phyloP scores from a whole-genome alignment of 2,329 filamentous ascomycete genomes.

The Xylaria sp. region DNA sequence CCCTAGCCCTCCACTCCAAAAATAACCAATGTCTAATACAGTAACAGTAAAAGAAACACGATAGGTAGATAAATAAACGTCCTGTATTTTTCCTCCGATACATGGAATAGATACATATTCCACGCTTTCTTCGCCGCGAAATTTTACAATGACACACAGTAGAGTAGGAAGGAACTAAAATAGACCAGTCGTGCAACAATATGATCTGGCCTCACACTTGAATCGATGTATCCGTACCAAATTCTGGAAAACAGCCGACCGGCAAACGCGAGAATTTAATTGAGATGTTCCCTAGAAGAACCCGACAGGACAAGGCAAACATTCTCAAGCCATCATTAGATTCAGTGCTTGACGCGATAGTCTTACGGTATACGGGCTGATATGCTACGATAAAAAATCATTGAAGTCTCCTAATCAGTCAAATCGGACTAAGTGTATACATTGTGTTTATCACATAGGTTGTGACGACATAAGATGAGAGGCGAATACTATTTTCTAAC shows the following conservation, averaged over 20 bases:
- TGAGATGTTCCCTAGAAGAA: background rate
- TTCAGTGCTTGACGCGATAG: background rate
- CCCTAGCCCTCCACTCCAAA: too few species aligned
- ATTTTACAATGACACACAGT: background rate
- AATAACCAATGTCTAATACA: too few species aligned
- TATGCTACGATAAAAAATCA: background rate
- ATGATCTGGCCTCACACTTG: background rate
- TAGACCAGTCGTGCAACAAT: background rate
- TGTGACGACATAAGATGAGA: conserved; percentile 16
- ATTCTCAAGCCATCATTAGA: background rate
- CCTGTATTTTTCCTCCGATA: background rate
- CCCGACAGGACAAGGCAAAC: background rate
- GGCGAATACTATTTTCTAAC: conserved; percentile 32
- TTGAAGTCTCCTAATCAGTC: background rate
- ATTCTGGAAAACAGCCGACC: background rate
- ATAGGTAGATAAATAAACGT: background rate
- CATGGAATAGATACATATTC: background rate
- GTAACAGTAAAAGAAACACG: background rate
- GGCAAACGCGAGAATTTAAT: background rate
- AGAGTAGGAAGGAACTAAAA: background rate
- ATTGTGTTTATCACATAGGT: background rate
- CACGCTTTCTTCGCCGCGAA: background rate
- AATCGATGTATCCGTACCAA: background rate
- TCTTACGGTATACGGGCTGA: background rate
- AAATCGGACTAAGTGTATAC: background rate